Evolutionary conservation across 2,329 filamentous ascomycete genomes (phyloP).

Genomic region (Sarocladium kiliense): DNA sequence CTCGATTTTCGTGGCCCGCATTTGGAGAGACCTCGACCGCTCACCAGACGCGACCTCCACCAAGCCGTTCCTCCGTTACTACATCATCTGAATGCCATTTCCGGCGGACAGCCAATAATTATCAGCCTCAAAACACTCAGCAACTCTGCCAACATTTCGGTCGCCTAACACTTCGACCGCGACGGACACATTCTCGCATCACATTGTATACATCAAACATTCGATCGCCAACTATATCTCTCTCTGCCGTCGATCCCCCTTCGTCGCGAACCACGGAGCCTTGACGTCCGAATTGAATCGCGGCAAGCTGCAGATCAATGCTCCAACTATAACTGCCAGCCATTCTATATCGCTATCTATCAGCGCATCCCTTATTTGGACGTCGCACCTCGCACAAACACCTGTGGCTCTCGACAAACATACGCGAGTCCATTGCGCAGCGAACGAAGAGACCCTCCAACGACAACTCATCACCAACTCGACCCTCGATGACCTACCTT

Average conservation of each 20-base stretch:
- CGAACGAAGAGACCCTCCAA: neutral
- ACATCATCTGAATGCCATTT: neutral
- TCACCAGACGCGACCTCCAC: neutral
- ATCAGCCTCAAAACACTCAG: neutral
- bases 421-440: no score
- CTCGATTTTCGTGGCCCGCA: neutral
- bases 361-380: neutral
- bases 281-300: slow-evolving; percentile 1
- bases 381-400: neutral
- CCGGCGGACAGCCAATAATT: neutral
- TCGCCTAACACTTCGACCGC: neutral
- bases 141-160: neutral
- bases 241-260: neutral
- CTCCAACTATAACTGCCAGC: neutral
- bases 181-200: no score
- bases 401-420: neutral
- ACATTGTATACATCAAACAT: neutral
- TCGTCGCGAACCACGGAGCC: neutral
- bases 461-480: neutral
- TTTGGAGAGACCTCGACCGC: neutral
- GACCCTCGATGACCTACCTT: neutral
- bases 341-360: neutral
- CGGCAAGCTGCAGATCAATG: neutral
- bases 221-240: neutral
- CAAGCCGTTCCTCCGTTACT: neutral